Base-by-base conservation (phyloP, 495 filamentous ascomycete genomes). In the Penicillium angulare region DNA sequence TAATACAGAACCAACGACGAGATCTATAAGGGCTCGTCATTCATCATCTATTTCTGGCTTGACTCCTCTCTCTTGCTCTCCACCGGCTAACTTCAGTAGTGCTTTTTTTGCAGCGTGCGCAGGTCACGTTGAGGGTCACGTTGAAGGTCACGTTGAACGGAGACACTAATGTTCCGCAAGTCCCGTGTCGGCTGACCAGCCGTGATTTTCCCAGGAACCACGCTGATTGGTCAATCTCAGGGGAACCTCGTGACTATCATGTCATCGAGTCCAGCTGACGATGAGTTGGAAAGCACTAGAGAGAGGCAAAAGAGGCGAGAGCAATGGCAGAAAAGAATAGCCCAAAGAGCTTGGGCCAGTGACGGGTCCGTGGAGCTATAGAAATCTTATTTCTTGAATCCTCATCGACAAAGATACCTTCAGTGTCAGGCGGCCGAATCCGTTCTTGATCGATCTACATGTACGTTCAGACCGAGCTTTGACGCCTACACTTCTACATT, bases 221-320 rank as follows among this genome's bases (percentile, higher is more conserved):
- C 45, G 9, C 5, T 48, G 33, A 60, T 60, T 60, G 52, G 57
- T 27, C 21, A 3, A 5, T 17, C 31, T 2, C 12, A 24, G 3
- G 3, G 39, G 26, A n/a, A 21, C 49, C 57, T 60, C 57, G 57
- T 60, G 57, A 60, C 52, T 49, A 43, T 36, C 52, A 59, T 55
- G 52, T 59, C 56, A 59, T 59, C 48, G 52, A 55, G 56, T 59
- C 56, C 60, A 63, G 60, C 57, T 63, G 60, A 63, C 60, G 10
- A 39, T 20, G 33, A 35, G 18, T 13, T n/a, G 5, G 24, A 7
- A 41, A 21, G 21, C 16, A 10, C 10, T 21, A 39, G 36, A 39
- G 36, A 41, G 15, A 41, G 38, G 21, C 16, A 10, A 20, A 39
- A 39, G 36, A 39, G 36, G 36, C 36, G 36, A 39, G 16, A 38